Conservation (phyloP, 768 basidiomycete species). For the Chalciporus chontae region DNA sequence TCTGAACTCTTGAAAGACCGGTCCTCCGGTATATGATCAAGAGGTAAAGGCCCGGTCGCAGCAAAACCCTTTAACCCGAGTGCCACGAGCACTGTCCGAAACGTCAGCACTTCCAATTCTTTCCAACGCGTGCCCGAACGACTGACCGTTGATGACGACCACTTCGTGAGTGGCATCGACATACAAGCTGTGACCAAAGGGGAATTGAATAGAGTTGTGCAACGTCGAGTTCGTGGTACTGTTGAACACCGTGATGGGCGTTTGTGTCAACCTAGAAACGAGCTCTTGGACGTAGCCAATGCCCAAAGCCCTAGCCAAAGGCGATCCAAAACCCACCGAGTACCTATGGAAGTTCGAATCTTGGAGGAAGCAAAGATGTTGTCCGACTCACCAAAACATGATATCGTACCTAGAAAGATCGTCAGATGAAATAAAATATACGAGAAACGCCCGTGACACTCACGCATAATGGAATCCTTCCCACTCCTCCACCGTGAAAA, state of each 20-base stretch:
- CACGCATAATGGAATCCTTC: constrained; percentile 83
- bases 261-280: constrained; percentile 74
- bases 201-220: constrained; percentile 63
- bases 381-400: constrained; percentile 3
- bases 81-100: constrained; percentile 64
- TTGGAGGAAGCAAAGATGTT: constrained; percentile 1
- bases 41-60: constrained; percentile 60
- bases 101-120: not conserved
- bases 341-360: constrained; percentile 35
- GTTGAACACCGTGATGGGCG: constrained; percentile 61
- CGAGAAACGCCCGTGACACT: constrained; percentile 24
- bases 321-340: constrained; percentile 71
- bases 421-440: not conserved
- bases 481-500: constrained; percentile 89
- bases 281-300: constrained; percentile 79
- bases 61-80: constrained; percentile 74
- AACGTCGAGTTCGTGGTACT: constrained; percentile 80
- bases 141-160: constrained; percentile 65
- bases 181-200: constrained; percentile 65
- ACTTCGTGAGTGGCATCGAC: constrained; percentile 88
- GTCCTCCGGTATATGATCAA: constrained; percentile 57
- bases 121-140: no score
- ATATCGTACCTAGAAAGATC: not conserved
- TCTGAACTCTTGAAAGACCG: constrained; percentile 68
- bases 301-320: constrained; percentile 66